Evolutionary conservation across 2,329 filamentous ascomycete genomes (phyloP), one percentile per base, ranked within the genome.

Genomic region (Sporothrix luriei): DNA sequence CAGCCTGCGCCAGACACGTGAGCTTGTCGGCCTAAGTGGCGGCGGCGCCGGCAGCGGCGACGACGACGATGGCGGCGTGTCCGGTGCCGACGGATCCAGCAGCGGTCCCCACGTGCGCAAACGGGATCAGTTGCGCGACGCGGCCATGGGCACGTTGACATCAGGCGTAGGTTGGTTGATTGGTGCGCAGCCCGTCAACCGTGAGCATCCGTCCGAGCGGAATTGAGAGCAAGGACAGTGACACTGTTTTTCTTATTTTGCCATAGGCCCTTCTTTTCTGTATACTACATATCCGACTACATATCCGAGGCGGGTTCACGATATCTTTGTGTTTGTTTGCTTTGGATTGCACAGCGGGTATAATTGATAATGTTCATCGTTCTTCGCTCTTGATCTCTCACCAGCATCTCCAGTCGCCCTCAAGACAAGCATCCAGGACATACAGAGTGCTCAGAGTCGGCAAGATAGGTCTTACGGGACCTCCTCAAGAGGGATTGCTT

Each of bases 41-140:
- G 33, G 29, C 2, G 69, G 80, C 80, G 40, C 77, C 33, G 71
- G 79, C 72, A 61, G 68, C 68, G 46, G 33, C 19, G 55, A 52
- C 1, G 64, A 67, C 13, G 40, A 54, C 69, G 46, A 52, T 62
- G 14, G 62, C 67, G 16, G 57, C 16, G 10, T n/a, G 24, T 66
- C 21, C 62, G 69, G 52, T n/a, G 65, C 64, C 57, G 62, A 72
- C 59, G 65, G 43, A 43, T 21, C 64, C 26, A 73, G 67, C 26
- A 73, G 67, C 54, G 10, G 26, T 61, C 29, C 73, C 62, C 72
- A 79, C 69, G 82, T 86, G 49, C 85, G 91, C 74, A 94, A 90
- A 81, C 84, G 92, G 74, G 92, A 94, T 77, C 89, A 90, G 78
- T 75, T 91, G 52, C 82, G 87, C 72, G 88, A 90, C 71, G 88